Conservation (phyloP, 768 basidiomycete genomes). For the Auriscalpium microsporum region DNA sequence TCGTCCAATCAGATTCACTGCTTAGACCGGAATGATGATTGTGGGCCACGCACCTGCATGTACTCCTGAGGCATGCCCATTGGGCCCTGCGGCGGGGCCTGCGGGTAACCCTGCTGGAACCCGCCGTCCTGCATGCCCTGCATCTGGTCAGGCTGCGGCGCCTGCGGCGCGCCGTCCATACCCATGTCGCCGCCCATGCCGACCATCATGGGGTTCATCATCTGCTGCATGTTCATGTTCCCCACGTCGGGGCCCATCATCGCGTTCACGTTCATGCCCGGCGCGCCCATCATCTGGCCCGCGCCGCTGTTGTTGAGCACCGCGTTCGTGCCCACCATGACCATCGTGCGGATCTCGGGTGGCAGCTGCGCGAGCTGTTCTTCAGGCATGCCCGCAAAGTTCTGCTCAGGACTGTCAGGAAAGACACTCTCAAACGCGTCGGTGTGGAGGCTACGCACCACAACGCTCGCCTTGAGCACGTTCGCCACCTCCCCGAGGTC, state of each 20-base stretch:
- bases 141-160: constrained; percentile 16
- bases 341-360: constrained; percentile 77
- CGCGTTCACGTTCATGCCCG: constrained; percentile 24
- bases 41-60: constrained; percentile 50
- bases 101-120: not conserved
- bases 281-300: constrained; percentile 31
- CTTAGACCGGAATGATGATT: not conserved
- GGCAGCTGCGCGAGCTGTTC: constrained; percentile 72
- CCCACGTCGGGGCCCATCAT: constrained; percentile 18
- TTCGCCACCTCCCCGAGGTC: constrained; percentile 74
- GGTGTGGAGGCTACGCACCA: constrained; percentile 41
- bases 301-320: constrained; percentile 62
- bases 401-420: constrained; percentile 32
- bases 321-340: constrained; percentile 72
- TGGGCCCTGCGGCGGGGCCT: not conserved
- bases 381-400: constrained; percentile 75
- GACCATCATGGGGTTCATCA: constrained; percentile 70
- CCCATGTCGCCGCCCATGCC: constrained; percentile 65
- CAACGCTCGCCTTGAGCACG: constrained; percentile 74
- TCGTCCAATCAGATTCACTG: not conserved
- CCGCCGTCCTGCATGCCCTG: constrained; percentile 2
- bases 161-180: constrained; percentile 27
- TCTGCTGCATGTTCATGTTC: constrained; percentile 14
- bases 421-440: not conserved
- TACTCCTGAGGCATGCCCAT: constrained; percentile 38